Conservation (phyloP, 495 filamentous ascomycete species). For the Clavariopsis aquatica region DNA sequence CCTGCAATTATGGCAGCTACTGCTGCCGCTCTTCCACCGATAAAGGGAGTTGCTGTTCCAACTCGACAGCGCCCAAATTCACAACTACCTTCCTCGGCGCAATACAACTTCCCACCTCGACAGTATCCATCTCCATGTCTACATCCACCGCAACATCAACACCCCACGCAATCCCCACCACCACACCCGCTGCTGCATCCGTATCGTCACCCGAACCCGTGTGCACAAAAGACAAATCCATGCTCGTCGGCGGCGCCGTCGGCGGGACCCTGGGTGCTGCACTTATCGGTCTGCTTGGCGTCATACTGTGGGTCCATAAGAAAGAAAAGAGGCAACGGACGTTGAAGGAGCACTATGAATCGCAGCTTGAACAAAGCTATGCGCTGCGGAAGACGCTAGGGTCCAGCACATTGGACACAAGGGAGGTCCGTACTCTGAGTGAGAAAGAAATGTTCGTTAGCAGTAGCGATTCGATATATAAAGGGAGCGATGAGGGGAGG, state of each 20-base stretch:
- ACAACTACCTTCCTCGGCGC: conserved; percentile 16
- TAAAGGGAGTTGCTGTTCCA: conserved; percentile 24
- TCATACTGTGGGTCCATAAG: conserved; percentile 11
- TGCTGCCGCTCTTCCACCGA: conserved; percentile 28
- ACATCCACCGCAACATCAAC: not conserved
- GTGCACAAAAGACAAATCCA: conserved; percentile 13
- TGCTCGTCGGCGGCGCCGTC: conserved; percentile 17
- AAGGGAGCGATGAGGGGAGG: not conserved
- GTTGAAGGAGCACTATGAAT: conserved; percentile 30
- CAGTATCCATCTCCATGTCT: not conserved
- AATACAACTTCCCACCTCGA: conserved; percentile 20
- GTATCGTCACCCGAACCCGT: not conserved
- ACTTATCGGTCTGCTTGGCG: conserved; percentile 4
- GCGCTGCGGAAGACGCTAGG: conserved; percentile 6
- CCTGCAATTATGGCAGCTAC: conserved; percentile 28
- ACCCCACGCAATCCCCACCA: conserved; percentile 3
- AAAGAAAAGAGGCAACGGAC: conserved; percentile 17
- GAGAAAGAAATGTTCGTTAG: not conserved
- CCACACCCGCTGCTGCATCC: not conserved
- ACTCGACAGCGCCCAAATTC: conserved; percentile 18
- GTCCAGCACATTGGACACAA: not conserved
- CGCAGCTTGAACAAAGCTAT: conserved; percentile 12
- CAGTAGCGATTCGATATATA: not conserved
- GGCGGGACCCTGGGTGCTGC: conserved; percentile 17
- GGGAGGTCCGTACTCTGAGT: not conserved